phyloP scores from a whole-genome alignment of 495 filamentous ascomycete species.

The Penicillium cinerascens region DNA sequence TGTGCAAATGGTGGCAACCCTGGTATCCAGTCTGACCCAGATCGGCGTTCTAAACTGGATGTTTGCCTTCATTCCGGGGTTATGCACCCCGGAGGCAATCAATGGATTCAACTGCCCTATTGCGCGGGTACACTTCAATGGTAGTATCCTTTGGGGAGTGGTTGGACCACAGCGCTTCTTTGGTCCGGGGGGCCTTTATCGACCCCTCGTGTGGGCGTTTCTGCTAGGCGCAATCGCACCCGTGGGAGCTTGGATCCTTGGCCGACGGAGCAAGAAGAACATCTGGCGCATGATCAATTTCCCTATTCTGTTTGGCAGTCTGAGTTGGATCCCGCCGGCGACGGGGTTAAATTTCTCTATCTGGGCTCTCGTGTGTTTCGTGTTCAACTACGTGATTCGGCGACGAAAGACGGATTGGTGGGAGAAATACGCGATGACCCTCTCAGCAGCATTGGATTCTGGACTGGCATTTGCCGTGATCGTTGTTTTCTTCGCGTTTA shows the following conservation, averaged over 20 bases:
- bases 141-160: conserved; percentile 84
- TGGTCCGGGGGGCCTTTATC: conserved; percentile 65
- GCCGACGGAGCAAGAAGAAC: conserved; percentile 47
- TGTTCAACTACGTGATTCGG: conserved; percentile 75
- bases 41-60: conserved; percentile 87
- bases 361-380: conserved; percentile 63
- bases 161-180: conserved; percentile 74
- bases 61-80: conserved; percentile 68
- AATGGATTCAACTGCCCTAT: conserved; percentile 88
- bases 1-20: conserved; percentile 77
- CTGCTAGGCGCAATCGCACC: conserved; percentile 67
- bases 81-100: conserved; percentile 73
- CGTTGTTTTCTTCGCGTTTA: conserved; percentile 70
- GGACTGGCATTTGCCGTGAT: conserved; percentile 75
- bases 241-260: conserved; percentile 60
- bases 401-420: conserved; percentile 68
- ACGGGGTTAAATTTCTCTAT: conserved; percentile 31
- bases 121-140: conserved; percentile 86
- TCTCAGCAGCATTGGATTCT: conserved; percentile 78
- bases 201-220: conserved; percentile 63
- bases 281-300: conserved; percentile 41
- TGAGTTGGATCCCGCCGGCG: conserved; percentile 77
- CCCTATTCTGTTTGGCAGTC: conserved; percentile 40
- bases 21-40: conserved; percentile 75
- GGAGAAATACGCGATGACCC: conserved; percentile 86